These are phyloP conservation scores for Fusarium compactum DNA, from an alignment of 2,329 filamentous ascomycete species.

Conservation along the genomic window DNA sequence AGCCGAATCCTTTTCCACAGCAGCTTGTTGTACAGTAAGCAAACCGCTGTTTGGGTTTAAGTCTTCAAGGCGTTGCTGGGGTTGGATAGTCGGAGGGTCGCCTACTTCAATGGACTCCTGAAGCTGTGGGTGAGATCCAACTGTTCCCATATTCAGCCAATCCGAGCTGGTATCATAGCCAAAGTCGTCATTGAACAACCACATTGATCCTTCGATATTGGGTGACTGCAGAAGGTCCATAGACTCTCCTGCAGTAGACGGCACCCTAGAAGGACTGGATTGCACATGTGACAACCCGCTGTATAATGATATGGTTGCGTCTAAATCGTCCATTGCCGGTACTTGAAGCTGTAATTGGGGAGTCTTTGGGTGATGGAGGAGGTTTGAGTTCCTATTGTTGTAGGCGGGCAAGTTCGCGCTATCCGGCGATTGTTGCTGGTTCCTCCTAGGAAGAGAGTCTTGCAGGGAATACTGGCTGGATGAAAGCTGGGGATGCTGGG, in stretches of 20 bases:
- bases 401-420: not conserved
- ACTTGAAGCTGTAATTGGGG: not conserved
- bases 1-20: conserved; percentile 26
- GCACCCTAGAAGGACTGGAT: conserved; percentile 26
- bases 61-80: conserved; percentile 1
- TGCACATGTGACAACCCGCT: conserved; percentile 14
- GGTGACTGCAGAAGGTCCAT: conserved; percentile 16
- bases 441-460: not conserved
- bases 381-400: not conserved
- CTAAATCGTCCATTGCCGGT: conserved; percentile 1
- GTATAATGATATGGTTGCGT: conserved; percentile 6
- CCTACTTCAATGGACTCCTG: conserved; percentile 4
- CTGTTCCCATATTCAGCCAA: conserved; percentile 6
- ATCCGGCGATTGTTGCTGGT: not conserved
- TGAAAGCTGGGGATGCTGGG: not conserved
- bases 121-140: conserved; percentile 23
- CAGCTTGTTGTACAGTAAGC: not conserved
- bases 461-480: not conserved
- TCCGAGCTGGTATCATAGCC: not conserved
- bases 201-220: conserved; percentile 8
- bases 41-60: conserved; percentile 5
- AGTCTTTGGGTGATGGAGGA: not conserved
- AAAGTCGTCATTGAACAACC: conserved; percentile 3
- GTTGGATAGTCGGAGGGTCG: conserved; percentile 6
- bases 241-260: conserved; percentile 31